These are phyloP conservation scores for Ogataea glucozyma DNA, from an alignment of 805 yeast species.

Conservation along the genomic window DNA sequence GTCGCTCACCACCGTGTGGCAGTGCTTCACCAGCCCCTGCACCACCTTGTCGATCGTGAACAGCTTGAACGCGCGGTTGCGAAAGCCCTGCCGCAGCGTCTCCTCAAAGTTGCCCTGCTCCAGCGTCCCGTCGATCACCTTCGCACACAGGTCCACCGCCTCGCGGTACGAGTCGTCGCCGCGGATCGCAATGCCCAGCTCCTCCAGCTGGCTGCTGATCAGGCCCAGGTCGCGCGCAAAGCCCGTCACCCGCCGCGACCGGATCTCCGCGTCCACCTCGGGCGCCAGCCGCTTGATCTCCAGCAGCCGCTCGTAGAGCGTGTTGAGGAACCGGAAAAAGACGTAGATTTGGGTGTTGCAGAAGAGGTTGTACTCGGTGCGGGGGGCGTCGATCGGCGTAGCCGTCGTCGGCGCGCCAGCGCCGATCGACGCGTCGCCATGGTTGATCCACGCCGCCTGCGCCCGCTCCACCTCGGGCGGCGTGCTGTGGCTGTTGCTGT, in stretches of 20 bases:
- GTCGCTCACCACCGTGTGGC: constrained; percentile 82
- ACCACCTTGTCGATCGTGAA: constrained; percentile 93
- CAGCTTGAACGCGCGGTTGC: constrained; percentile 88
- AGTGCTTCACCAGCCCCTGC: constrained; percentile 79
- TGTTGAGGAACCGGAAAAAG: constrained; percentile 82
- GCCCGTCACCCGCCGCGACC: constrained; percentile 58
- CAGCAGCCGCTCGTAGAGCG: constrained; percentile 73
- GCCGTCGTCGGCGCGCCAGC: constrained; percentile 24
- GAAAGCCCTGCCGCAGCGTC: constrained; percentile 88
- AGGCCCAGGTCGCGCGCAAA: constrained; percentile 88
- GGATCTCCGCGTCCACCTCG: constrained; percentile 72
- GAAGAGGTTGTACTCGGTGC: constrained; percentile 72
- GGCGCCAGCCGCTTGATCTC: constrained; percentile 75
- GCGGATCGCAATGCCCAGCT: constrained; percentile 71
- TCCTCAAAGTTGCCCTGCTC: constrained; percentile 97
- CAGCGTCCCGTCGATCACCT: constrained; percentile 81
- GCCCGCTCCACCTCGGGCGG: constrained; percentile 38
- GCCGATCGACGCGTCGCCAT: too few species aligned
- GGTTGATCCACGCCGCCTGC: constrained; percentile 36
- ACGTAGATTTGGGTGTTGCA: constrained; percentile 87
- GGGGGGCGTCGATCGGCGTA: constrained; percentile 43
- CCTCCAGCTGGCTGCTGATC: constrained; percentile 76
- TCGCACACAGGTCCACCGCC: constrained; percentile 70
- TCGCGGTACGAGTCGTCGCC: constrained; percentile 76
- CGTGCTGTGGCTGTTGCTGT: too few species aligned